Base-by-base conservation (phyloP, 1,139 yeast genomes). In the Suhomyces bolitotheri region DNA sequence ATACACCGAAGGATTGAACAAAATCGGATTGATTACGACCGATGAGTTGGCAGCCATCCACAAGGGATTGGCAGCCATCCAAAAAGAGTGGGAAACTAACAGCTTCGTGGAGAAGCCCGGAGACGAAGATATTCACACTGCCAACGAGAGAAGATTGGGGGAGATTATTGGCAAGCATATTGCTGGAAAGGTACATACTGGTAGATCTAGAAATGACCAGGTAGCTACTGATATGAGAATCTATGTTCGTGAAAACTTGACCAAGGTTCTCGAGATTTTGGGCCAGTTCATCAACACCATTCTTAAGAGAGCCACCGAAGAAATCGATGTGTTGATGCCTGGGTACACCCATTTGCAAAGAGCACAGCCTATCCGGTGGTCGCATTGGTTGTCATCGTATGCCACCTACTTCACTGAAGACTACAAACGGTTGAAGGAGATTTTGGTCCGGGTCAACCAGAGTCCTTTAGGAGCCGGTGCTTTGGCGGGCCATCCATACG, bases 361-460 rank as follows among this genome's bases (percentile, higher is more conserved):
- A 60, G 98, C 98, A 3, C 99, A 92, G 64, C 99, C 99, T 16
- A 92, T 92, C 56, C 80, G 99, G 66, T 92, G 99, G 99, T 73
- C 97, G 1, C 99, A 92, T 60, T 90, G 97, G 96, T 71, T 92
- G 48, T 80, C 94, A 47, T 82, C 89, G 54, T 92, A 92, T 56
- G 97, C 97, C 26, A 92, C 97, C 3, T 92, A 89, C 60, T 83
- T 94, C 60, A 78, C 90, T 10, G 90, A 88, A 56, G 99, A 92
- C 58, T 80, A 83, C 64, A 79, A 86, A 57, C 79, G 98, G 58
- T 73, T 94, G 51, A 67, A 76, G 47, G 94, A 92, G 64, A 75
- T 92, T 34, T 76, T 84, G 49, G 81, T 71, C 42, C 80, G 98
- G 62, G 81, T 89, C 40, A 94, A 94, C 60, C 79, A 76, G 49